These are phyloP conservation scores for Trichosporon sp. DNA, from an alignment of 1,284 basidiomycete genomes.

Conservation along the genomic window DNA sequence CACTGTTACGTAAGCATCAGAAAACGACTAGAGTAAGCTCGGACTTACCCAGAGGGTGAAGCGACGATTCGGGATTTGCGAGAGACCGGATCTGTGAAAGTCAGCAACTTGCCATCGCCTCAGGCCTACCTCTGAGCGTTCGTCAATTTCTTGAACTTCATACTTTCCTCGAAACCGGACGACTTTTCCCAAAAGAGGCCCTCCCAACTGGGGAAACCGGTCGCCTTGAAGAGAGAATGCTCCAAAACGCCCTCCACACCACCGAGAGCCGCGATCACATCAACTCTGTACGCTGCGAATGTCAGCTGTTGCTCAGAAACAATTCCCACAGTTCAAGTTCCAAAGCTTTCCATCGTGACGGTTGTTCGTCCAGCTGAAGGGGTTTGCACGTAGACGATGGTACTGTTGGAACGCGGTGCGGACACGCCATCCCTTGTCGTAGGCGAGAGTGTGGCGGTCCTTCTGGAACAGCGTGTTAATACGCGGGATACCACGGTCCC, in stretches of 20 bases:
- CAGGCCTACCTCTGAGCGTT: no score
- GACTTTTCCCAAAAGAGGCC: no score
- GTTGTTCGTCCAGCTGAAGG: conserved; percentile 98
- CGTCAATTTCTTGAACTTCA: no score
- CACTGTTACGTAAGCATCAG: background rate
- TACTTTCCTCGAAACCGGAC: no score
- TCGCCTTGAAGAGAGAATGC: conserved; percentile 97
- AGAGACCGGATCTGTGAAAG: conserved; percentile 59
- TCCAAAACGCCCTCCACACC: conserved; percentile 85
- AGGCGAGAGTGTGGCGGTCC: conserved; percentile 93
- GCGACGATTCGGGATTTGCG: conserved; percentile 96
- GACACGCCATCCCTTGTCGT: conserved; percentile 95
- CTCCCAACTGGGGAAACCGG: conserved; percentile 62
- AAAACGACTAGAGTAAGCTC: no score
- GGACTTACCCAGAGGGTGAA: conserved; percentile 77
- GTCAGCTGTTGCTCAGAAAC: no score
- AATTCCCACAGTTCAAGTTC: conserved; percentile 74
- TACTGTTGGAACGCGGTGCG: conserved; percentile 98
- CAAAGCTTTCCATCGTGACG: conserved; percentile 97
- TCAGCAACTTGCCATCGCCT: background rate
- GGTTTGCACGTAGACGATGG: conserved; percentile 77
- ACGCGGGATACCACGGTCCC: conserved; percentile 90
- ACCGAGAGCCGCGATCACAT: conserved; percentile 97
- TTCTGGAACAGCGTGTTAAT: conserved; percentile 67
- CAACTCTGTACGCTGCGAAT: conserved; percentile 73